phyloP scores from a whole-genome alignment of 768 basidiomycete species.

The Inosperma sp. region DNA sequence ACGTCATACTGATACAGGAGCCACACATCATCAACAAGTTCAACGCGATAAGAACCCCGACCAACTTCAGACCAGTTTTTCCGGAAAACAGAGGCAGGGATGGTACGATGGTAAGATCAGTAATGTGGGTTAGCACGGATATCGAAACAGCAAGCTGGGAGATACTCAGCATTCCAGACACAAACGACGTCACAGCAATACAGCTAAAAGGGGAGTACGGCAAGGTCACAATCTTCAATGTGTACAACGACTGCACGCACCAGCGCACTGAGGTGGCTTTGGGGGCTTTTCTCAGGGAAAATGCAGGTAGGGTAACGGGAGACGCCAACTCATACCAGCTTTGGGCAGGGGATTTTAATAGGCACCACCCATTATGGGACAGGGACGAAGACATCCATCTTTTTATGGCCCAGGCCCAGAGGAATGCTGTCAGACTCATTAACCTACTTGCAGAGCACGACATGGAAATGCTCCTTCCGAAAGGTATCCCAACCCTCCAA shows the following conservation, averaged over 20 bases:
- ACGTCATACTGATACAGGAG: constrained; percentile 20
- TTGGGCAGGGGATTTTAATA: constrained; percentile 12
- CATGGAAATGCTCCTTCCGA: constrained; percentile 32
- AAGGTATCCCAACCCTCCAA: constrained; percentile 30
- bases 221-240: constrained; percentile 15
- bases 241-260: constrained; percentile 16
- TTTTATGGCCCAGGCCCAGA: constrained; percentile 25
- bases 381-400: constrained; percentile 26
- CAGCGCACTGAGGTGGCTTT: constrained; percentile 2
- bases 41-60: constrained; percentile 15
- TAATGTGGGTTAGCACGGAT: constrained; percentile 15
- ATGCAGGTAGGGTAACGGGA: background rate
- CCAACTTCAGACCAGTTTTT: constrained; percentile 16
- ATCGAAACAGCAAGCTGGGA: constrained; percentile 17
- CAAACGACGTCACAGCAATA: constrained; percentile 16
- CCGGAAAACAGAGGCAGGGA: constrained; percentile 8
- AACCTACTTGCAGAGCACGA: constrained; percentile 20
- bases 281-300: background rate
- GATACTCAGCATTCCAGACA: constrained; percentile 6
- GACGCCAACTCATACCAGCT: background rate
- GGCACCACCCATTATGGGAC: constrained; percentile 17
- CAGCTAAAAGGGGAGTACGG: background rate
- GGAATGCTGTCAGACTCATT: constrained; percentile 24
- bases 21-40: constrained; percentile 9
- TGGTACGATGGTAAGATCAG: constrained; percentile 7